Percentiles rank a stretch among this genome's conserved stretches.
phyloP scores from a whole-genome alignment of 768 basidiomycete genomes.

The Lentinus tigrinus region DNA sequence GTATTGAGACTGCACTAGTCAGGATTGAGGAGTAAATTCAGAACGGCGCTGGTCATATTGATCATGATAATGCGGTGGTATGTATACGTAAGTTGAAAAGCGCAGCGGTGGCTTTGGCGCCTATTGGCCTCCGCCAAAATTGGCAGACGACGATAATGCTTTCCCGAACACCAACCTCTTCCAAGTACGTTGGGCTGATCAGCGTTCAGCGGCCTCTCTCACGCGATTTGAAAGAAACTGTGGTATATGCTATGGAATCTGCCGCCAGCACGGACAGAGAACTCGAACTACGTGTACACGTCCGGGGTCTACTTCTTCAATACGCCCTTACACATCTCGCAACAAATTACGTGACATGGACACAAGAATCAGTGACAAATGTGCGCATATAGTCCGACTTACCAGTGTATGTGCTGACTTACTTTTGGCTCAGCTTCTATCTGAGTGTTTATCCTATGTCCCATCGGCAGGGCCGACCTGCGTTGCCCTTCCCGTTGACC shows the following conservation, averaged over 20 bases:
- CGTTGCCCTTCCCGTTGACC: conserved; percentile 53
- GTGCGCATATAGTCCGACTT: conserved; percentile 26
- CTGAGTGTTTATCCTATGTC: conserved; percentile 39
- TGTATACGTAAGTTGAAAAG: too few relatives aligned
- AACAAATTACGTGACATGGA: conserved; percentile 48
- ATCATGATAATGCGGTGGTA: too few relatives aligned
- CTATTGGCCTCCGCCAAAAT: too few relatives aligned
- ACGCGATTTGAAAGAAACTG: too few relatives aligned
- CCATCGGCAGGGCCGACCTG: conserved; percentile 51
- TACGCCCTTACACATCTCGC: conserved; percentile 56
- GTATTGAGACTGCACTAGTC: too few relatives aligned
- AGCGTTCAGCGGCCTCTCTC: too few relatives aligned
- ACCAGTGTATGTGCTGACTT: neutral
- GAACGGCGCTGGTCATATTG: too few relatives aligned
- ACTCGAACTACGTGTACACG: conserved; percentile 39
- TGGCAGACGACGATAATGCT: too few relatives aligned
- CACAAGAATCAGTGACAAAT: conserved; percentile 46
- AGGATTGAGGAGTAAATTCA: too few relatives aligned
- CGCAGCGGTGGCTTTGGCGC: too few relatives aligned
- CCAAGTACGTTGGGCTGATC: too few relatives aligned
- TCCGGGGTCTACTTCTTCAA: conserved; percentile 51
- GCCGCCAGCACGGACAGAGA: conserved; percentile 11
- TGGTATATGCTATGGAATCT: conserved; percentile 5
- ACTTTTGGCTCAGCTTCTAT: conserved; percentile 37
- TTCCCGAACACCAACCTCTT: too few relatives aligned